Evolutionary conservation across 352 stramenopile species (phyloP), one percentile per base, ranked within the genome.

Genomic region (Bremia lactucae): DNA sequence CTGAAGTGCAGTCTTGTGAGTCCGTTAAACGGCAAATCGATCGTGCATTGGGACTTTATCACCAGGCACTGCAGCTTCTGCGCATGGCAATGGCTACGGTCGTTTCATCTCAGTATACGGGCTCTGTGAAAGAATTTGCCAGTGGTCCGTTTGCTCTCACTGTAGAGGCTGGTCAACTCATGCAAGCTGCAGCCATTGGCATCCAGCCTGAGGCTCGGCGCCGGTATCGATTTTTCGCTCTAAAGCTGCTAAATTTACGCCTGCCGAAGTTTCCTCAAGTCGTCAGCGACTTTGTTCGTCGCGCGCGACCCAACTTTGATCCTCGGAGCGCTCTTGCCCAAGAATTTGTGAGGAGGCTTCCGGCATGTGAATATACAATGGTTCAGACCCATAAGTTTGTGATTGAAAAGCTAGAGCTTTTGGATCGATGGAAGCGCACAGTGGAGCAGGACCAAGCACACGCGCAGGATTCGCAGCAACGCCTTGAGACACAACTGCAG

Each of bases 341-440:
- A 48, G 67, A 90, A 46, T 60, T 61, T 28, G 55, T 59, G 60
- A 73, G 78, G 26, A 67, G 70, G 44, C 62, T 90, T n/a, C 68
- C 72, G 23, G 56, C 55, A 3, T 72, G 65, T 42, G 78, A 90
- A 55, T 83, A 69, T 52, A 68, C 76, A 7, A 68, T 87, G 48
- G 61, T 87, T 41, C 66, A 80, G 39, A 80, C 67, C 36, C 78
- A 90, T 25, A 78, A 76, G 38, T 55, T 87, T n/a, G 78, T 71
- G 43, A 70, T 84, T 35, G 62, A 84, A 45, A 84, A 87, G 49
- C 59, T 87, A 20, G 74, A 90, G 25, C 25, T 81, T 22, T 51
- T 90, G 10, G 63, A 83, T 25, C 53, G 65, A 49, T 90, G 78
- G 78, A 62, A 67, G 36, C 41, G 41, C 8, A 60, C 65, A 0